A percentile compares a stretch with the other conserved stretches of the same genome.
These are phyloP conservation scores for Fusarium marasasianum DNA, from an alignment of 2,329 filamentous ascomycete species.

Conservation along the genomic window DNA sequence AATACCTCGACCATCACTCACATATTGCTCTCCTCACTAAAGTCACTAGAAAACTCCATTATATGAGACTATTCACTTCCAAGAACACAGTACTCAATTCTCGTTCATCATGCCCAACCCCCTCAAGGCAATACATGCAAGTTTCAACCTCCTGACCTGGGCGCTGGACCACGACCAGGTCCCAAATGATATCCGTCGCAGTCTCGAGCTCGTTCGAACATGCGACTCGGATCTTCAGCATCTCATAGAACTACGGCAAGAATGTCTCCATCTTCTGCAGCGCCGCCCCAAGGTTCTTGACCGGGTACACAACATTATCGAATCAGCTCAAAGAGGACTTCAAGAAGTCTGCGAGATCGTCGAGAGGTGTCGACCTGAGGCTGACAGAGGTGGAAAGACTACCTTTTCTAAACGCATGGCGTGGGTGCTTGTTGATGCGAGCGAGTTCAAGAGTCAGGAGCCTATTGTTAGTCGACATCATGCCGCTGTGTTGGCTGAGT, in stretches of 20 bases:
- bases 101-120: constrained; percentile 16
- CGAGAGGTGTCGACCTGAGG: constrained; percentile 43
- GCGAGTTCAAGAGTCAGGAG: constrained; percentile 41
- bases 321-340: constrained; percentile 40
- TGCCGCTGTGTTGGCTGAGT: constrained; percentile 42
- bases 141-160: constrained; percentile 24
- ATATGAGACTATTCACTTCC: too few species aligned
- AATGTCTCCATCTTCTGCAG: constrained; percentile 39
- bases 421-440: constrained; percentile 41
- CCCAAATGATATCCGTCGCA: constrained; percentile 40
- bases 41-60: background rate
- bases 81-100: too few species aligned
- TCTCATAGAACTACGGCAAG: constrained; percentile 46
- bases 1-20: background rate
- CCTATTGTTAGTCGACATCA: constrained; percentile 43
- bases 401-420: constrained; percentile 32
- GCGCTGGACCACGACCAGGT: constrained; percentile 40
- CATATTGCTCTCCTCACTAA: background rate
- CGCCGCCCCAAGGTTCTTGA: constrained; percentile 39
- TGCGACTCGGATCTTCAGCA: constrained; percentile 46
- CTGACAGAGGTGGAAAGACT: constrained; percentile 24
- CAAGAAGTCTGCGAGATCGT: constrained; percentile 43
- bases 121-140: constrained; percentile 16
- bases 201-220: constrained; percentile 46
- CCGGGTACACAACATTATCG: constrained; percentile 44